These are phyloP conservation scores for Citrus hindsii DNA, from an alignment of 345 rosid genomes.

Conservation along the genomic window DNA sequence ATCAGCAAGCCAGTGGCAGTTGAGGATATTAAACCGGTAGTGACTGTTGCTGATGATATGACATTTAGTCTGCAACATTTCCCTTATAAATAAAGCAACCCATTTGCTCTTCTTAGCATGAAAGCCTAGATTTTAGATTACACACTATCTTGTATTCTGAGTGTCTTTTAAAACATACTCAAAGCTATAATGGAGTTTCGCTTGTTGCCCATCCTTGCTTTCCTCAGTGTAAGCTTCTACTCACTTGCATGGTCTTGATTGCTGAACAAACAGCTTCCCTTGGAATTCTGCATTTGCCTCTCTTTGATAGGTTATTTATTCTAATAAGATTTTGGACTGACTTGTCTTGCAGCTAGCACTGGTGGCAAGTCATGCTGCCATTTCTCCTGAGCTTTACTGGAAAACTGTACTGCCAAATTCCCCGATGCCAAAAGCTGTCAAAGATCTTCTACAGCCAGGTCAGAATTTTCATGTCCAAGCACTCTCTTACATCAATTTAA, in stretches of 20 bases:
- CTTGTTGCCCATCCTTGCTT: constrained; percentile 25
- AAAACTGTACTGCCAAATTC: constrained; percentile 49
- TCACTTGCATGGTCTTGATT: background rate
- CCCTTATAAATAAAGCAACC: constrained; percentile 19
- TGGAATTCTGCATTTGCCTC: background rate
- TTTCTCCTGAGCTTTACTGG: constrained; percentile 57
- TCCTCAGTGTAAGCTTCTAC: constrained; percentile 27
- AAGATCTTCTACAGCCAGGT: constrained; percentile 44
- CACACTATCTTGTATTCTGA: background rate
- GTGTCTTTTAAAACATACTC: background rate
- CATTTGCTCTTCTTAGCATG: constrained; percentile 7
- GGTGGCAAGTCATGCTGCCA: constrained; percentile 44
- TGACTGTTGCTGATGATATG: constrained; percentile 1
- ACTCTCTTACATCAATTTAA: background rate
- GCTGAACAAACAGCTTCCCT: background rate
- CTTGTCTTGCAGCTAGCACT: constrained; percentile 36
- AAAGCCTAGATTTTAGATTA: background rate
- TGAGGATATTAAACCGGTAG: constrained; percentile 26
- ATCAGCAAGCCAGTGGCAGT: constrained; percentile 33
- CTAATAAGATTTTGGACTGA: background rate
- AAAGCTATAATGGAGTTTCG: constrained; percentile 28
- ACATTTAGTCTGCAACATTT: background rate
- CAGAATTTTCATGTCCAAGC: background rate
- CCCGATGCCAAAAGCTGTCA: constrained; percentile 54
- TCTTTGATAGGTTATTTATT: background rate